These are phyloP conservation scores for Penicillium aurantiogriseum DNA, from an alignment of 2,329 filamentous ascomycete genomes.

Conservation along the genomic window DNA sequence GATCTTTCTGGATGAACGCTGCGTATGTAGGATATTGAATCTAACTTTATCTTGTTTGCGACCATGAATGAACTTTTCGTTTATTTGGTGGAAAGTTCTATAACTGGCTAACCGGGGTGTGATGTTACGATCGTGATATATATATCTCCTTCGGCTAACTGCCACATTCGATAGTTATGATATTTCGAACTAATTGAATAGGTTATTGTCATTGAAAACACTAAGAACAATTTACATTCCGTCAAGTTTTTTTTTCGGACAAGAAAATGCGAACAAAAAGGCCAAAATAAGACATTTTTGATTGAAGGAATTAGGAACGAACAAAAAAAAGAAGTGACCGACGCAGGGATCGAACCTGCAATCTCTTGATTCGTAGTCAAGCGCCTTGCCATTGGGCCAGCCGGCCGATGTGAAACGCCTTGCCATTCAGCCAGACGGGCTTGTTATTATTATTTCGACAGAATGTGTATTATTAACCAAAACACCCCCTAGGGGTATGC, in stretches of 20 bases:
- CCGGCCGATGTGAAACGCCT: constrained; percentile 42
- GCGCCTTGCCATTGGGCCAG: constrained; percentile 53
- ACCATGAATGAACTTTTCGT: fast-evolving
- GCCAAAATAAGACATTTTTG: not conserved
- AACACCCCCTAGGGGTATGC: no score
- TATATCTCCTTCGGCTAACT: not conserved
- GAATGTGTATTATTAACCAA: not conserved
- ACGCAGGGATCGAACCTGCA: constrained; percentile 49
- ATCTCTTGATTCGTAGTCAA: constrained; percentile 55
- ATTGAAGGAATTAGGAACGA: not conserved
- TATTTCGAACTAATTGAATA: not conserved
- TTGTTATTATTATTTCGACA: no score
- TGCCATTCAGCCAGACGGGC: constrained; percentile 48
- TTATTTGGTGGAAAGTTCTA: not conserved
- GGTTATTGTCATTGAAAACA: no score
- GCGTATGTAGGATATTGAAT: not conserved
- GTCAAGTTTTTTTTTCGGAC: no score
- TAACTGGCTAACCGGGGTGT: fast-evolving
- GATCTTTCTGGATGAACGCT: constrained; percentile 33
- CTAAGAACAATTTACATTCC: no score
- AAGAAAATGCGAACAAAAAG: not conserved
- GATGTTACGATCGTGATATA: not conserved
- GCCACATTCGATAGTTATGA: not conserved
- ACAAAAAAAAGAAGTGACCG: constrained; percentile 32
- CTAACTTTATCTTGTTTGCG: not conserved